Percentiles rank a stretch among this genome's conserved stretches.
These are phyloP conservation scores for Ceratocystiopsis minuta DNA, from an alignment of 2,329 filamentous ascomycete genomes.

Conservation along the genomic window DNA sequence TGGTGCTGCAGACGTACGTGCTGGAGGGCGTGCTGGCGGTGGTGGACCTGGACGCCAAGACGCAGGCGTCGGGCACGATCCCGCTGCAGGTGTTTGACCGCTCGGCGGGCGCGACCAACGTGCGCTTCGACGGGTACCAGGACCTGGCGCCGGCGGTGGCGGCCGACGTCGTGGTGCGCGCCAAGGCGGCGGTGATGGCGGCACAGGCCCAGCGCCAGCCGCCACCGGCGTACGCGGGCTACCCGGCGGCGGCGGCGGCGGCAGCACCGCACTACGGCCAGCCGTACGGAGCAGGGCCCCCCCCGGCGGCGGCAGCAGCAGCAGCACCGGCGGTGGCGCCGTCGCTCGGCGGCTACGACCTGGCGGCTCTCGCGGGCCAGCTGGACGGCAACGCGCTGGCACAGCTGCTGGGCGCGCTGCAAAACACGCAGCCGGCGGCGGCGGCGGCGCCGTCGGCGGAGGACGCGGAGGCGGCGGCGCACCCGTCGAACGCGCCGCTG, in stretches of 20 bases:
- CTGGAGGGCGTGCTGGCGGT: constrained; percentile 79
- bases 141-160: constrained; percentile 63
- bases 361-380: constrained; percentile 12
- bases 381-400: constrained; percentile 18
- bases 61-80: constrained; percentile 56
- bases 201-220: constrained; percentile 4
- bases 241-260: neutral
- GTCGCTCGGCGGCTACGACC: constrained; percentile 4
- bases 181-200: constrained; percentile 30
- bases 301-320: neutral
- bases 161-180: constrained; percentile 61
- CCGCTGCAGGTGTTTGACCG: constrained; percentile 75
- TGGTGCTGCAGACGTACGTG: constrained; percentile 70
- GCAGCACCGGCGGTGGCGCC: constrained; percentile 8
- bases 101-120: constrained; percentile 51
- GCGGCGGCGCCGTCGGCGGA: constrained; percentile 26
- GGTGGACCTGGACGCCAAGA: constrained; percentile 51
- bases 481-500: constrained; percentile 81
- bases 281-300: too few species aligned
- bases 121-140: constrained; percentile 75
- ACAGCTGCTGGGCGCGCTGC: constrained; percentile 17
- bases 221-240: constrained; percentile 4
- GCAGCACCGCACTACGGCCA: too few species aligned
- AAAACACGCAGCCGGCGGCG: constrained; percentile 17
- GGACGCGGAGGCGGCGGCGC: constrained; percentile 29